phyloP scores from a whole-genome alignment of 2,329 filamentous ascomycete genomes.

The Amauroascus niger region DNA sequence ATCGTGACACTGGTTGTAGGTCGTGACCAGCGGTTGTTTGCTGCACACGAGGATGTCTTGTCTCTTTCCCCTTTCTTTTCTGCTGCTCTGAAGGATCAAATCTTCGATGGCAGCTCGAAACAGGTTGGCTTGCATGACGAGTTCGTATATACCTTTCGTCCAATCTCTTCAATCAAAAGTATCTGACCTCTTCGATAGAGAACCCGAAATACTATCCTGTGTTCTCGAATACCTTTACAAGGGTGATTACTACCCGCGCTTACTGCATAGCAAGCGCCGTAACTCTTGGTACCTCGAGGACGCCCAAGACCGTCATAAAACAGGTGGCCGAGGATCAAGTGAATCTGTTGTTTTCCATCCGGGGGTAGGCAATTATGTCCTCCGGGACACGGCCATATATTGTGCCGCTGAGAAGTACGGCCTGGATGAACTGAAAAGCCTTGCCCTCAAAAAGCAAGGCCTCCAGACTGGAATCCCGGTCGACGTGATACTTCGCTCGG shows the following conservation, averaged over 20 bases:
- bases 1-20: slow-evolving; percentile 84
- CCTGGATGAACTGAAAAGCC: slow-evolving; percentile 81
- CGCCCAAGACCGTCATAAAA: slow-evolving; percentile 45
- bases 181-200: slow-evolving; percentile 47
- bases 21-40: slow-evolving; percentile 77
- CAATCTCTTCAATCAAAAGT: neutral
- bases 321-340: slow-evolving; percentile 52
- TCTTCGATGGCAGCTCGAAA: slow-evolving; percentile 60
- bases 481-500: slow-evolving; percentile 79
- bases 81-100: slow-evolving; percentile 59
- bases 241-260: slow-evolving; percentile 85
- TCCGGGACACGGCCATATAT: slow-evolving; percentile 90
- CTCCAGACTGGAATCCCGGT: slow-evolving; percentile 88
- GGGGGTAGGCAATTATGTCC: slow-evolving; percentile 63
- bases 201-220: slow-evolving; percentile 86
- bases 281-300: slow-evolving; percentile 88
- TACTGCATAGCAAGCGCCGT: slow-evolving; percentile 75
- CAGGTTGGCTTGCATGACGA: slow-evolving; percentile 67
- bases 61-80: slow-evolving; percentile 77
- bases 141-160: slow-evolving; percentile 22
- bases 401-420: slow-evolving; percentile 85
- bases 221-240: slow-evolving; percentile 96
- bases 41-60: slow-evolving; percentile 87
- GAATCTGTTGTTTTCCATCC: slow-evolving; percentile 71
- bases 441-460: slow-evolving; percentile 89